A percentile compares a stretch with the other conserved stretches of the same genome.
phyloP scores from a whole-genome alignment of 306 rosid species.

The Sicyos baderoa region DNA sequence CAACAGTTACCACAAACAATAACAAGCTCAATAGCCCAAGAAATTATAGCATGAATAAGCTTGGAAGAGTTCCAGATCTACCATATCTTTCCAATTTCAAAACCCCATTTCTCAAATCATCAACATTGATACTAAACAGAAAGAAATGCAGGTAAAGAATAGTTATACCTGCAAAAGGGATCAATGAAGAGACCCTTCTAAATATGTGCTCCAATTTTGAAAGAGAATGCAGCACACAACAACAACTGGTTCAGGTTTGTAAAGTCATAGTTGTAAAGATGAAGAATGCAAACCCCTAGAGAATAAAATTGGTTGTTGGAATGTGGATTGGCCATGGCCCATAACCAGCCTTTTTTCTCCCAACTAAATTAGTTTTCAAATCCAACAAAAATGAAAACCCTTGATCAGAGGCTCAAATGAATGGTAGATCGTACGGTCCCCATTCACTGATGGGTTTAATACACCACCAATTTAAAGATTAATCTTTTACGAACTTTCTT shows the following conservation, averaged over 20 bases:
- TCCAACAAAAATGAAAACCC: neutral
- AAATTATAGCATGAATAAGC: neutral
- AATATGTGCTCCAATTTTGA: slow-evolving; percentile 25
- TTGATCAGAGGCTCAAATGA: slow-evolving; percentile 34
- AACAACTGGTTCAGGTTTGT: slow-evolving; percentile 21
- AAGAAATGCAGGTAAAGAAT: slow-evolving; percentile 27
- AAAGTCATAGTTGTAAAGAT: slow-evolving; percentile 43
- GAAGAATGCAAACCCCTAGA: slow-evolving; percentile 43
- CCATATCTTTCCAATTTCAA: neutral
- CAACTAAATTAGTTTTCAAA: neutral
- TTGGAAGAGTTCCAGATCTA: slow-evolving; percentile 3
- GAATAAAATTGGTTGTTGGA: slow-evolving; percentile 63
- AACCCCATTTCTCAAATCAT: neutral
- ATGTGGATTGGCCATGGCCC: slow-evolving; percentile 73
- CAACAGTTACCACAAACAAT: no score
- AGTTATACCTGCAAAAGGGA: slow-evolving; percentile 41
- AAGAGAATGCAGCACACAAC: slow-evolving; percentile 23
- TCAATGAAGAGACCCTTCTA: slow-evolving; percentile 15
- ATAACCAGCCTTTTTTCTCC: slow-evolving; percentile 37
- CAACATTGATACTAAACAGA: slow-evolving; percentile 15
- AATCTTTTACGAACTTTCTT: no score
- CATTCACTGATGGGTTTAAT: no score
- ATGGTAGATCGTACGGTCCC: slow-evolving; percentile 9
- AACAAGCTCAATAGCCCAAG: neutral
- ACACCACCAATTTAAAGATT: no score